Evolutionary conservation across 192 early-diverging fungal genomes (phyloP), one percentile per base, ranked within the genome.

Genomic region (Dispira parvispora): DNA sequence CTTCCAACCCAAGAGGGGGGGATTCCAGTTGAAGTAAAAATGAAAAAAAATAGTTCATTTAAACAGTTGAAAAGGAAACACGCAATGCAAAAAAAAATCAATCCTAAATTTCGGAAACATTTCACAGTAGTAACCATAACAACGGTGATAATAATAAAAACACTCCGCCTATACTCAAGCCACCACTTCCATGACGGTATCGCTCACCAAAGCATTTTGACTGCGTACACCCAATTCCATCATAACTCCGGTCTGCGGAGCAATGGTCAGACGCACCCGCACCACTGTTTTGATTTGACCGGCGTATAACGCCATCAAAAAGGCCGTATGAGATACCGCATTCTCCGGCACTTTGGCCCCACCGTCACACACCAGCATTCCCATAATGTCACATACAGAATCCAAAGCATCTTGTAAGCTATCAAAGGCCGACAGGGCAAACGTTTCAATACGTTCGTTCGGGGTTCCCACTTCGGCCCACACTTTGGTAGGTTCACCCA

Each of bases 151-250:
- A 38, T 38, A 38, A 38, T 38, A 38, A 38, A 38, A 6, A 38
- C n/a, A 38, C 6, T 6, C 32, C 32, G 1, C 1, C 3, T 38
- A 38, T 38, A 38, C 49, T 75, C 74, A 84, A 45, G 84, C 86
- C 68, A 98, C 86, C 11, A 89, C 84, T 16, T 84, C 80, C 52
- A 88, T 84, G 46, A 98, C 78, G 52, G 81, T 75, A 72, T 85
- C 79, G 61, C 82, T 81, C 43, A 93, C 75, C 45, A 75, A 74
- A 16, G 66, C 67, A 62, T 84, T 80, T 58, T 77, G 70, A 69
- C 84, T 84, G 66, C 92, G 82, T 38, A 89, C 87, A 0, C 85
- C 83, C 54, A 99, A 68, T 70, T 99, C 91, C 80, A 99, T 80
- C 3, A 91, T 91, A 26, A 99, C 93, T 2, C 93, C 94, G 0